A percentile compares a stretch with the other conserved stretches of the same genome.
phyloP scores from a whole-genome alignment of 352 stramenopile species.

The Phytophthora foliorum region DNA sequence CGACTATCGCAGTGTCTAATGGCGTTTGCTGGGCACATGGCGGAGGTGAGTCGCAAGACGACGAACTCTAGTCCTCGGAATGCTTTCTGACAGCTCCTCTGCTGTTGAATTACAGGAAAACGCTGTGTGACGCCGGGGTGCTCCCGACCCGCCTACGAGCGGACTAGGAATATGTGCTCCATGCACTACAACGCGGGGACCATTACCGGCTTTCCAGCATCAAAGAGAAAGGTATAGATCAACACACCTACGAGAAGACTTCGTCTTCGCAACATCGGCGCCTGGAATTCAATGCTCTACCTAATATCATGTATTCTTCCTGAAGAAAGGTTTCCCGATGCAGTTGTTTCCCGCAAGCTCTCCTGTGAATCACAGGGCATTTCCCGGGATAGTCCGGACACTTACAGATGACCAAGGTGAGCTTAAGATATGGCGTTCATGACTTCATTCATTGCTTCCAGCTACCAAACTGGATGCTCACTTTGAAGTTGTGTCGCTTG shows the following conservation, averaged over 20 bases:
- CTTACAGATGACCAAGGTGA: conserved; percentile 19
- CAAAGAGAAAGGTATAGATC: conserved; percentile 12
- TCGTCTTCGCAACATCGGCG: background rate
- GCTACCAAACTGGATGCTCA: background rate
- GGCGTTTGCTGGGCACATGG: conserved; percentile 46
- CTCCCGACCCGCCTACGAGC: conserved; percentile 64
- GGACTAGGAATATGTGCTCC: conserved; percentile 64
- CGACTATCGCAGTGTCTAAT: conserved; percentile 47
- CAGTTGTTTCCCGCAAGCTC: conserved; percentile 10
- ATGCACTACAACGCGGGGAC: conserved; percentile 48
- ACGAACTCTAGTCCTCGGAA: background rate
- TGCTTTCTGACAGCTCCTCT: background rate
- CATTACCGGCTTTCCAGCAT: conserved; percentile 2
- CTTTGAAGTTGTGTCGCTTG: background rate
- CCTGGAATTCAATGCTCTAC: background rate
- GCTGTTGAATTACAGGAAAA: conserved; percentile 39
- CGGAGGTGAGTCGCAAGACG: conserved; percentile 21
- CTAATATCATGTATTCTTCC: conserved; percentile 23
- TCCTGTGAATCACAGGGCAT: background rate
- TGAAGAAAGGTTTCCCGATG: conserved; percentile 3
- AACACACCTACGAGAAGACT: background rate
- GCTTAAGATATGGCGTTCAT: background rate
- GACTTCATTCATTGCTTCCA: background rate
- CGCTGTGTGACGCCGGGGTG: conserved; percentile 48
- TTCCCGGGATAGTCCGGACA: background rate